These are phyloP conservation scores for Sicyos edulis DNA, from an alignment of 306 rosid genomes.

Conservation along the genomic window DNA sequence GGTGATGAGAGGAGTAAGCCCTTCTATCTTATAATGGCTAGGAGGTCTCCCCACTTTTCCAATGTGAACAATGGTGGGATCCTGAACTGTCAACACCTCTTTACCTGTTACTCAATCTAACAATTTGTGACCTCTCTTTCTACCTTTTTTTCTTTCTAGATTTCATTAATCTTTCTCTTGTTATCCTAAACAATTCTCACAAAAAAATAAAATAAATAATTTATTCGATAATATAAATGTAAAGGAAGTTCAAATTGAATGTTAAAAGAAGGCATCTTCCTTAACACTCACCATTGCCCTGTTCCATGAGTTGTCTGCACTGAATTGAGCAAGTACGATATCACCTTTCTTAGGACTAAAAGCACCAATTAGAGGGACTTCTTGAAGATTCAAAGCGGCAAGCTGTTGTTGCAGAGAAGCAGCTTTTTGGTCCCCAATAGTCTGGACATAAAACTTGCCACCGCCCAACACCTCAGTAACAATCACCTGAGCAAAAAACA, in stretches of 20 bases:
- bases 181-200: too few relatives aligned
- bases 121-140: too few relatives aligned
- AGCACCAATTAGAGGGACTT: slow-evolving; percentile 79
- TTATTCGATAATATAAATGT: background rate
- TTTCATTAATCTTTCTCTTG: too few relatives aligned
- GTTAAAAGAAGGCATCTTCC: slow-evolving; percentile 7
- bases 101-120: too few relatives aligned
- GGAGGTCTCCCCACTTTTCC: too few relatives aligned
- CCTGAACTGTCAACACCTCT: too few relatives aligned
- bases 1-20: too few relatives aligned
- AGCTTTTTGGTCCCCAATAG: slow-evolving; percentile 79
- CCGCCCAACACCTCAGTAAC: slow-evolving; percentile 89
- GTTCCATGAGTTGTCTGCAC: slow-evolving; percentile 80
- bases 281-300: slow-evolving; percentile 77
- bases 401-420: slow-evolving; percentile 80
- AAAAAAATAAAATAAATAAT: background rate
- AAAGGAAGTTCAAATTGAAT: background rate
- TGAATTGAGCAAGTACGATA: slow-evolving; percentile 75
- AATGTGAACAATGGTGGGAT: too few relatives aligned
- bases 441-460: slow-evolving; percentile 82
- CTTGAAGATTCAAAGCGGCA: slow-evolving; percentile 81
- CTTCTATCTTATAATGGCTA: too few relatives aligned
- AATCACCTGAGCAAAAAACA: slow-evolving; percentile 45
- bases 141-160: too few relatives aligned
- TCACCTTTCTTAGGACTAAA: slow-evolving; percentile 95